phyloP scores from a whole-genome alignment of 2,329 filamentous ascomycete species.

The Stachybotrys chlorohalonatus region DNA sequence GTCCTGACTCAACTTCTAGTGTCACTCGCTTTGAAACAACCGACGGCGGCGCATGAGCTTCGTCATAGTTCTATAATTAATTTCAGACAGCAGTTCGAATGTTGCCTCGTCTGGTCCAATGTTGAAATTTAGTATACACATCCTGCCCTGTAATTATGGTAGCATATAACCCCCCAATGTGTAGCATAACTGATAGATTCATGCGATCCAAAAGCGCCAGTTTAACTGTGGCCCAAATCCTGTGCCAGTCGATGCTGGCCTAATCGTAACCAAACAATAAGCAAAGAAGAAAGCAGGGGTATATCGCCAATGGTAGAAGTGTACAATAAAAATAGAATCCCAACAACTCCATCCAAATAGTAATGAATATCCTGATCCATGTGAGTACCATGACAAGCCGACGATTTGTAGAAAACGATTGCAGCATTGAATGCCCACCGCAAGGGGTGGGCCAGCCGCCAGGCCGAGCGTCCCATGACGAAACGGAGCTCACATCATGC shows the following conservation, averaged over 20 bases:
- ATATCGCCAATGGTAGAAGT: not conserved
- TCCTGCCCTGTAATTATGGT: not conserved
- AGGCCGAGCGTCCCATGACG: not conserved
- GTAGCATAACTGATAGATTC: not conserved
- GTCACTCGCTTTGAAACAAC: no score
- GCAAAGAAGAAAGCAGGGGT: not conserved
- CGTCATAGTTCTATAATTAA: not conserved
- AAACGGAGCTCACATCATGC: constrained; percentile 37
- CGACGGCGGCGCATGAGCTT: not conserved
- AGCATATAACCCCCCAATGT: not conserved
- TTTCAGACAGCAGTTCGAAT: not conserved
- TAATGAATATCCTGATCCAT: not conserved
- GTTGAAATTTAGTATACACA: not conserved
- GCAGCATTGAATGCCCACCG: not conserved
- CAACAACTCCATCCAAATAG: not conserved
- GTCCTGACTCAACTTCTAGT: no score
- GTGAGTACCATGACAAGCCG: not conserved
- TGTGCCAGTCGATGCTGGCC: not conserved
- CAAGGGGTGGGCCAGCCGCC: not conserved
- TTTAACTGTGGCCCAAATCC: not conserved
- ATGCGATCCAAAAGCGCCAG: not conserved
- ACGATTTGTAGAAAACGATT: no score
- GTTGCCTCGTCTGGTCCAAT: not conserved
- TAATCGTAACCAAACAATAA: not conserved
- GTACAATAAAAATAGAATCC: not conserved